Evolutionary conservation across 176 grass and related monocot species (phyloP).

Genomic region (Paspalum notatum): DNA sequence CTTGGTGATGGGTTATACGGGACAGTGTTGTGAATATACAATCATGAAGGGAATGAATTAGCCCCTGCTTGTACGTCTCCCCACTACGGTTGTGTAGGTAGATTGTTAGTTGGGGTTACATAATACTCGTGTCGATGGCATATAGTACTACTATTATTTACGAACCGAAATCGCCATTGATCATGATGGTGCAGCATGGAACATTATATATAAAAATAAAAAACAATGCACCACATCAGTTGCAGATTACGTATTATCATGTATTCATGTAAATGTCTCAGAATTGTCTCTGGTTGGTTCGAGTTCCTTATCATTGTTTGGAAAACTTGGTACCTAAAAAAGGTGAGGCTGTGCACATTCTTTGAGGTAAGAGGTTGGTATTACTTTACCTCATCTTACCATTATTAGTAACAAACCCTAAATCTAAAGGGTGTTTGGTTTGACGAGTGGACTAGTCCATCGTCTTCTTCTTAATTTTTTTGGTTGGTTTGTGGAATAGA

Average conservation of each 20-base stretch:
- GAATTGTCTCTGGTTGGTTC: background rate
- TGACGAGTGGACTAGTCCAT: too few relatives aligned
- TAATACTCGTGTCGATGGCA: conserved; percentile 8
- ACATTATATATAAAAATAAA: conserved; percentile 15
- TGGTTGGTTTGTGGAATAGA: too few relatives aligned
- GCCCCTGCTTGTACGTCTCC: conserved; percentile 38
- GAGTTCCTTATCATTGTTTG: background rate
- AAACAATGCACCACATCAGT: background rate
- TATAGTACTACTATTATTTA: conserved; percentile 25
- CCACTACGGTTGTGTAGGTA: conserved; percentile 30
- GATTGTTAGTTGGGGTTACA: conserved; percentile 25
- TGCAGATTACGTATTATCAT: background rate
- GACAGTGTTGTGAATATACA: conserved; percentile 45
- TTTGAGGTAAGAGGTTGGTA: background rate
- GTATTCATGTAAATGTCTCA: background rate
- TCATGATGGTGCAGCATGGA: background rate
- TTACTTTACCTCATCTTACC: background rate
- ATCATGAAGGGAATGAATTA: conserved; percentile 26
- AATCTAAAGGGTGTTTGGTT: too few relatives aligned
- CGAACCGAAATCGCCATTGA: background rate
- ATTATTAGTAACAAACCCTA: too few relatives aligned
- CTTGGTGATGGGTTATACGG: conserved; percentile 35
- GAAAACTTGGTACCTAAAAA: background rate
- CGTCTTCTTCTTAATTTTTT: too few relatives aligned
- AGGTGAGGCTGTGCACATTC: background rate